A percentile compares a stretch with the other conserved stretches of the same genome.
phyloP scores from a whole-genome alignment of 2,329 filamentous ascomycete species.

The Aureobasidium sp. region DNA sequence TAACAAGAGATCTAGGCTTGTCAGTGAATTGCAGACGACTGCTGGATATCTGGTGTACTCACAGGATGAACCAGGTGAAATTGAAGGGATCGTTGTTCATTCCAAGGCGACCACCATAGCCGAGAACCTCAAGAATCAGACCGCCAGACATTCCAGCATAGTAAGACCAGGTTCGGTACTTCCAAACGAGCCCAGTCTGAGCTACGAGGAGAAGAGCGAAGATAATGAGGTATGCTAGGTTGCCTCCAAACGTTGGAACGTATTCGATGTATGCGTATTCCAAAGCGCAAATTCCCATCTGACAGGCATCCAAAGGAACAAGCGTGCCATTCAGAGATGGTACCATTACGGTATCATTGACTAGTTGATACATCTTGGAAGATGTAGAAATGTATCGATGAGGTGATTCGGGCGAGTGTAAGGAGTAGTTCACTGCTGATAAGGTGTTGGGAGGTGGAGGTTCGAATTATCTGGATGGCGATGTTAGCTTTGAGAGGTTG shows the following conservation, averaged over 20 bases:
- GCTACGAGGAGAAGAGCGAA: conserved; percentile 55
- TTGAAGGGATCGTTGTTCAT: conserved; percentile 61
- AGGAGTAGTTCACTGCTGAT: too few relatives aligned
- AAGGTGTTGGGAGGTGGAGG: too few relatives aligned
- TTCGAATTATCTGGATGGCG: too few relatives aligned
- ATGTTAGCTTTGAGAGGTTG: too few relatives aligned
- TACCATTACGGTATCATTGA: conserved; percentile 12
- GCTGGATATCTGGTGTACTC: too few relatives aligned
- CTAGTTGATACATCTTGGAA: conserved; percentile 9
- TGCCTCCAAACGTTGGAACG: conserved; percentile 56
- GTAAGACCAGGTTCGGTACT: conserved; percentile 63
- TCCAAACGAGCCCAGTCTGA: conserved; percentile 56
- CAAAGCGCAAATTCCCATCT: conserved; percentile 33
- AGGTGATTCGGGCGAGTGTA: too few relatives aligned
- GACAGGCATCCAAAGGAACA: conserved; percentile 25
- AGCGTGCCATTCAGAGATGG: conserved; percentile 18
- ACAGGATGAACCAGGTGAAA: conserved; percentile 55
- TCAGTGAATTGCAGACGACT: background rate
- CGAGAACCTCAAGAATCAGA: conserved; percentile 57
- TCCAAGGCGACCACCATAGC: conserved; percentile 62
- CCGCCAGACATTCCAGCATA: conserved; percentile 55
- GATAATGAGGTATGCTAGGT: conserved; percentile 58
- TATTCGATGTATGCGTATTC: conserved; percentile 55
- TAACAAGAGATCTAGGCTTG: conserved; percentile 55
- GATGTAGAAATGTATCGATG: too few relatives aligned